Evolutionary conservation across 2,329 filamentous ascomycete genomes (phyloP).

Genomic region (Leptographium flavum): DNA sequence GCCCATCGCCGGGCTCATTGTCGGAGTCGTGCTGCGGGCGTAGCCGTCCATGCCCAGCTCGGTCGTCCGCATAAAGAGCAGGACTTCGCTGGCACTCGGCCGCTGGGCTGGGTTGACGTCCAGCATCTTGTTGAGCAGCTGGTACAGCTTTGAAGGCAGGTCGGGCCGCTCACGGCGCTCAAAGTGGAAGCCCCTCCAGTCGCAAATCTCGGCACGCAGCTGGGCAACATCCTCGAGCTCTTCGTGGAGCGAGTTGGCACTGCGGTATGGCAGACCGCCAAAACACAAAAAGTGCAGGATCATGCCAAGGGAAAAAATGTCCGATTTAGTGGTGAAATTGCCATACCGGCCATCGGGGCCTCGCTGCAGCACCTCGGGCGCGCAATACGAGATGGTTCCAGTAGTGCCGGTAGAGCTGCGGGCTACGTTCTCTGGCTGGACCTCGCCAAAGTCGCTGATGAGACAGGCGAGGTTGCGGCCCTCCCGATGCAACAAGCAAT

Average conservation of each 20-base stretch:
- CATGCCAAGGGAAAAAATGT: slow-evolving; percentile 98
- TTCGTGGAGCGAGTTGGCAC: slow-evolving; percentile 74
- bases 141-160: slow-evolving; percentile 74
- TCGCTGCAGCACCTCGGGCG: slow-evolving; percentile 73
- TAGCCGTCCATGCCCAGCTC: slow-evolving; percentile 33
- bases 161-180: slow-evolving; percentile 63
- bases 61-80: slow-evolving; percentile 60
- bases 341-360: slow-evolving; percentile 59
- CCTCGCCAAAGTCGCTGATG: slow-evolving; percentile 96
- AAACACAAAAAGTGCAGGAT: slow-evolving; percentile 98
- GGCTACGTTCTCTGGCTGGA: slow-evolving; percentile 67
- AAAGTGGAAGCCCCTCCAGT: slow-evolving; percentile 78
- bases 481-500: slow-evolving; percentile 75
- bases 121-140: slow-evolving; percentile 66
- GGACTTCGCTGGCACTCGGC: slow-evolving; percentile 74
- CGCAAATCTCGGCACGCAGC: slow-evolving; percentile 70
- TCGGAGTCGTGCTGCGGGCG: slow-evolving; percentile 10
- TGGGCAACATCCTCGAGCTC: slow-evolving; percentile 83
- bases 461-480: slow-evolving; percentile 61
- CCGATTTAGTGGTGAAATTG: slow-evolving; percentile 93
- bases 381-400: slow-evolving; percentile 94
- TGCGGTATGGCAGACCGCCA: slow-evolving; percentile 68
- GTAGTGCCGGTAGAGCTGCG: slow-evolving; percentile 88
- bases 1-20: slow-evolving; percentile 16
- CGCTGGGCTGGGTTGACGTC: slow-evolving; percentile 62